Conservation (phyloP, 2,329 filamentous ascomycete genomes). For the Neospermospora avenae region DNA sequence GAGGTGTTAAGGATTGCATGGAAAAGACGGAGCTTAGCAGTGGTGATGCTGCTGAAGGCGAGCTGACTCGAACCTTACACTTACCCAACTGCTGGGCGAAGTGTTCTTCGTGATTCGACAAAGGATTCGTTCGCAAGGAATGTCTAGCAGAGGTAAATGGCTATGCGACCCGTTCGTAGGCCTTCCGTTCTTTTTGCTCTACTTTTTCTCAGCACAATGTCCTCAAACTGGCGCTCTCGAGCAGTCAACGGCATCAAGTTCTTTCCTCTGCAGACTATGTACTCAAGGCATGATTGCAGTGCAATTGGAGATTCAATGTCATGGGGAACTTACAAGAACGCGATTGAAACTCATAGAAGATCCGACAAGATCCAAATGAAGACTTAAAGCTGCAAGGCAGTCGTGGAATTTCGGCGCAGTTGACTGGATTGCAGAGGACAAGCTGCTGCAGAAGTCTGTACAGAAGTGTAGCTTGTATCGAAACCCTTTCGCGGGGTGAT, state of each 20-base stretch:
- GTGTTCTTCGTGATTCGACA: constrained; percentile 16
- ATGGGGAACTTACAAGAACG: not conserved
- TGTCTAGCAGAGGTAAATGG: constrained; percentile 11
- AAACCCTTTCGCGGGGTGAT: not conserved
- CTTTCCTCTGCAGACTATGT: too few relatives aligned
- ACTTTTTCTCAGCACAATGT: not conserved
- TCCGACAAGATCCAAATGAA: not conserved
- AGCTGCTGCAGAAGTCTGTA: constrained; percentile 22
- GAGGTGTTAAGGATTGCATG: constrained; percentile 53
- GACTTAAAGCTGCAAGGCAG: constrained; percentile 33
- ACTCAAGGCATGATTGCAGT: constrained; percentile 7
- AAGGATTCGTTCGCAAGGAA: constrained; percentile 8
- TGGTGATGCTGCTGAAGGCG: constrained; percentile 17
- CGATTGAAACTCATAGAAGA: not conserved
- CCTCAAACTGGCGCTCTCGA: not conserved
- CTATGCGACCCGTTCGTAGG: constrained; percentile 2
- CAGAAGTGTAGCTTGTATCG: constrained; percentile 25
- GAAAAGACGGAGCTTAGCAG: constrained; percentile 33
- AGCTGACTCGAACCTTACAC: constrained; percentile 20
- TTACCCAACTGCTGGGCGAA: constrained; percentile 15
- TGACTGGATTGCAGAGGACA: constrained; percentile 27
- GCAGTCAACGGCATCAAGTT: not conserved
- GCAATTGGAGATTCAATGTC: constrained; percentile 4
- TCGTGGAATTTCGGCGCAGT: constrained; percentile 27
- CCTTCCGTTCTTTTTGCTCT: not conserved